These are phyloP conservation scores for Strobilomyces dryophilus DNA, from an alignment of 768 basidiomycete genomes.

Conservation along the genomic window DNA sequence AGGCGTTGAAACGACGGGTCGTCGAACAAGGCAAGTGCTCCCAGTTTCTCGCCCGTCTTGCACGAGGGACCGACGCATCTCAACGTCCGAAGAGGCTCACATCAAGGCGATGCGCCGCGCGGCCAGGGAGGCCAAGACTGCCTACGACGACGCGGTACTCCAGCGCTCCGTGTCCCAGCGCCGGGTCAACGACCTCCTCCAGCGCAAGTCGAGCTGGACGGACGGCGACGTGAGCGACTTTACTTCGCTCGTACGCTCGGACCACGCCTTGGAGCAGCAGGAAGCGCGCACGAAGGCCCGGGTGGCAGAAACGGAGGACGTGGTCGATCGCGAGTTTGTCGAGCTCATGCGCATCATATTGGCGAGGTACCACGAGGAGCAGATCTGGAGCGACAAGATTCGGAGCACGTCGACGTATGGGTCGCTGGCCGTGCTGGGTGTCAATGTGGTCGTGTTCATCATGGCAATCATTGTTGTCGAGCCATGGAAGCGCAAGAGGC, in stretches of 20 bases:
- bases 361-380: slow-evolving; percentile 94
- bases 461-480: slow-evolving; percentile 89
- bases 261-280: slow-evolving; percentile 81
- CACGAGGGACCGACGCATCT: slow-evolving; percentile 7
- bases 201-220: slow-evolving; percentile 93
- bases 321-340: slow-evolving; percentile 83
- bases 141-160: slow-evolving; percentile 75
- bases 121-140: slow-evolving; percentile 67
- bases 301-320: slow-evolving; percentile 67
- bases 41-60: neutral
- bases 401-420: slow-evolving; percentile 94
- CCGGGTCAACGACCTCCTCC: slow-evolving; percentile 93
- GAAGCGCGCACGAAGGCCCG: slow-evolving; percentile 67
- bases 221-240: slow-evolving; percentile 83
- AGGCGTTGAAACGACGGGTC: slow-evolving; percentile 72
- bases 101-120: slow-evolving; percentile 65
- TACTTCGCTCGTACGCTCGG: slow-evolving; percentile 85
- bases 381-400: slow-evolving; percentile 99
- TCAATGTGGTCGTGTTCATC: slow-evolving; percentile 89
- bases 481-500: slow-evolving; percentile 87
- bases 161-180: slow-evolving; percentile 83
- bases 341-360: slow-evolving; percentile 87
- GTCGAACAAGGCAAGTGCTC: slow-evolving; percentile 68
- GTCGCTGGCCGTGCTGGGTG: slow-evolving; percentile 74
- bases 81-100: slow-evolving; percentile 55